A percentile compares a stretch with the other conserved stretches of the same genome.
Evolutionary conservation across 805 yeast species (phyloP).

Genomic region (Candida pseudoglaebosa): DNA sequence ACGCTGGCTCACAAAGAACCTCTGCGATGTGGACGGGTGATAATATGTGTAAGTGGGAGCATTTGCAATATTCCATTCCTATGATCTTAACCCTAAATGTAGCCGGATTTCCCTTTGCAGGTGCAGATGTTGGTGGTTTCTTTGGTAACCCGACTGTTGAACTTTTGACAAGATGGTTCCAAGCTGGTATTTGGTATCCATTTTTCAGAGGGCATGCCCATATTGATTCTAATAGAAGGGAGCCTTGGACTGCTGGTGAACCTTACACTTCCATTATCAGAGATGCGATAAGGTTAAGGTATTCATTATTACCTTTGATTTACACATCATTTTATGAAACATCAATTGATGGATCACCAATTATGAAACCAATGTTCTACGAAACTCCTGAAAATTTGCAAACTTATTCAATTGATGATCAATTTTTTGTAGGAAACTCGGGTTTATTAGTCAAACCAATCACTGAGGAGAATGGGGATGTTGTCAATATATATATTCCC

Average conservation of each 20-base stretch:
- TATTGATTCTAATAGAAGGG: slow-evolving; percentile 86
- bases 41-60: slow-evolving; percentile 90
- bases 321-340: slow-evolving; percentile 77
- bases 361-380: slow-evolving; percentile 66
- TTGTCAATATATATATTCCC: slow-evolving; percentile 49
- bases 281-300: slow-evolving; percentile 70
- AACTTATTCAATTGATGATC: slow-evolving; percentile 67
- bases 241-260: slow-evolving; percentile 84
- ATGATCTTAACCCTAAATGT: slow-evolving; percentile 80
- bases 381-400: slow-evolving; percentile 44
- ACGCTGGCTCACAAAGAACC: slow-evolving; percentile 85
- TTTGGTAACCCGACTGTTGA: slow-evolving; percentile 86
- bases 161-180: slow-evolving; percentile 88
- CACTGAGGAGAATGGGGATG: slow-evolving; percentile 46
- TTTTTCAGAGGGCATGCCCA: slow-evolving; percentile 97
- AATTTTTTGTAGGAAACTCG: slow-evolving; percentile 70
- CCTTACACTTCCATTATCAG: slow-evolving; percentile 64
- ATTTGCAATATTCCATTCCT: slow-evolving; percentile 74
- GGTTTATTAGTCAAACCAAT: slow-evolving; percentile 82
- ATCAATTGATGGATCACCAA: slow-evolving; percentile 59
- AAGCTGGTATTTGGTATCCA: slow-evolving; percentile 93
- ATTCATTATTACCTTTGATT: slow-evolving; percentile 68
- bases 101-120: slow-evolving; percentile 87
- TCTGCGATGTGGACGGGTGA: slow-evolving; percentile 99
- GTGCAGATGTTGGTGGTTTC: slow-evolving; percentile 97